These are phyloP conservation scores for Aspergillus tubingensis DNA, from an alignment of 2,329 filamentous ascomycete genomes.

Conservation along the genomic window DNA sequence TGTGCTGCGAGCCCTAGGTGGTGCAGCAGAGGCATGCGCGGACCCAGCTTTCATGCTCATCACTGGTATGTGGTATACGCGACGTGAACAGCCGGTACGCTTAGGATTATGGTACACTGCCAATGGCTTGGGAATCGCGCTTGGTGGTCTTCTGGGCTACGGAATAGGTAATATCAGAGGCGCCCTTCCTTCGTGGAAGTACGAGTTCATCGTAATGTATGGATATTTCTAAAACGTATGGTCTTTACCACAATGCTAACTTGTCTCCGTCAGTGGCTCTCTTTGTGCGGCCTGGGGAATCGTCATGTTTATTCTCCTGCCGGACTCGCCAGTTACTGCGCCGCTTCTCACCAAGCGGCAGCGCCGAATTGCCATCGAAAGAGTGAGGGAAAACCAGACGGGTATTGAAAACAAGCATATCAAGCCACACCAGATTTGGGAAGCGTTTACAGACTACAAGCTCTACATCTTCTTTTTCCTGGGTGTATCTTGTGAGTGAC, in stretches of 20 bases:
- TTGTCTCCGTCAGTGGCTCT: constrained; percentile 37
- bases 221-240: neutral
- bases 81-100: constrained; percentile 62
- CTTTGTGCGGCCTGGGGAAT: constrained; percentile 63
- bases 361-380: constrained; percentile 57
- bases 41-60: constrained; percentile 66
- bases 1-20: constrained; percentile 59
- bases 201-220: constrained; percentile 67
- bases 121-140: constrained; percentile 61
- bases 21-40: constrained; percentile 58
- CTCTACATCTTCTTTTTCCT: constrained; percentile 60
- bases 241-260: neutral
- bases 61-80: constrained; percentile 67
- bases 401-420: constrained; percentile 60
- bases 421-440: constrained; percentile 57
- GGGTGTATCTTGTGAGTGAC: constrained; percentile 45
- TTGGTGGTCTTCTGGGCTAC: constrained; percentile 60
- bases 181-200: constrained; percentile 63
- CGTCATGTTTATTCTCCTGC: constrained; percentile 58
- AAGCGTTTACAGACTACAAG: constrained; percentile 61
- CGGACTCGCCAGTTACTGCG: constrained; percentile 59
- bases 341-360: constrained; percentile 54
- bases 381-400: constrained; percentile 59
- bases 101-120: constrained; percentile 63
- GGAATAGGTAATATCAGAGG: constrained; percentile 63